phyloP scores from a whole-genome alignment of 2,329 filamentous ascomycete species.

The Ilyonectria destructans region DNA sequence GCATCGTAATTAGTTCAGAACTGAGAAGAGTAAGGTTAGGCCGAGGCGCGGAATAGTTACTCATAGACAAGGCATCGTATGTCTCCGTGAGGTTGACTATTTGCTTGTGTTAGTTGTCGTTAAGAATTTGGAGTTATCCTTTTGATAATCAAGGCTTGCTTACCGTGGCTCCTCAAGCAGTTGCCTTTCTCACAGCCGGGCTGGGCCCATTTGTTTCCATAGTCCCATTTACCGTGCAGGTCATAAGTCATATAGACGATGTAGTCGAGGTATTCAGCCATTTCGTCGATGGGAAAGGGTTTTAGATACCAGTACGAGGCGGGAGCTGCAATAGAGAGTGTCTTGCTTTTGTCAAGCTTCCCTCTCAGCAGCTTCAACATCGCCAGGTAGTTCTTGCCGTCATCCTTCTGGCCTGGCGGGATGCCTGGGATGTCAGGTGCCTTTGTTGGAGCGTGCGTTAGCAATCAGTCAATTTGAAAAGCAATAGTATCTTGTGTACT shows the following conservation, averaged over 20 bases:
- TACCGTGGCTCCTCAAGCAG: slow-evolving; percentile 3
- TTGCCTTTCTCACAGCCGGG: not conserved
- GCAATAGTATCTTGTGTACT: not conserved
- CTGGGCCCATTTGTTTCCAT: not conserved
- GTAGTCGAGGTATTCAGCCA: slow-evolving; percentile 41
- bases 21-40: not conserved
- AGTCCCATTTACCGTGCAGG: slow-evolving; percentile 47
- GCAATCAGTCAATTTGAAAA: not conserved
- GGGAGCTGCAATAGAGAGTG: slow-evolving; percentile 2
- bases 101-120: not conserved
- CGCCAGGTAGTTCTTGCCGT: not conserved
- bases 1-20: no score
- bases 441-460: not conserved
- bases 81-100: slow-evolving; percentile 57
- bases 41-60: not conserved
- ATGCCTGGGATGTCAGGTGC: not conserved
- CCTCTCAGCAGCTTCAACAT: not conserved
- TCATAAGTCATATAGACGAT: slow-evolving; percentile 54
- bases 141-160: not conserved
- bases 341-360: not conserved
- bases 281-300: slow-evolving; percentile 1
- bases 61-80: slow-evolving; percentile 50
- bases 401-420: not conserved
- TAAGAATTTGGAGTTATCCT: not conserved
- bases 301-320: slow-evolving; percentile 6